phyloP scores from a whole-genome alignment of 2,329 filamentous ascomycete genomes.

The Drechslerella stenobrocha region DNA sequence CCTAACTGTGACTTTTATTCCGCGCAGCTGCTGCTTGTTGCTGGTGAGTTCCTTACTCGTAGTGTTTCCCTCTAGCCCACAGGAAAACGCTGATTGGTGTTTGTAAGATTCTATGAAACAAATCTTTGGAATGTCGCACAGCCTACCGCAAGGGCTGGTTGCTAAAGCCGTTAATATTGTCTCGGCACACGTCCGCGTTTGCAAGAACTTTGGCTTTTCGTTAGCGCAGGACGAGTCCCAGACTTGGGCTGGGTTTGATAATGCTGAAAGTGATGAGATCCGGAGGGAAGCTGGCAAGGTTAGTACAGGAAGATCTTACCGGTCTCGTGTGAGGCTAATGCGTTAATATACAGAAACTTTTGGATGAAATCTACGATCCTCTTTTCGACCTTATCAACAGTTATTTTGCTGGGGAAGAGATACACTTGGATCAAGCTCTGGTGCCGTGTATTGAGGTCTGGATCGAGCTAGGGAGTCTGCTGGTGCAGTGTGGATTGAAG shows the following conservation, averaged over 20 bases:
- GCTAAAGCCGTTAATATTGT: constrained; percentile 50
- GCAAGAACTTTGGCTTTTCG: constrained; percentile 46
- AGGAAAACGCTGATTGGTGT: no score
- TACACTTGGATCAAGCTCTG: constrained; percentile 27
- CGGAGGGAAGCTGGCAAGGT: constrained; percentile 51
- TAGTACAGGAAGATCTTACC: constrained; percentile 5
- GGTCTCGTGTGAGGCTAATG: neutral
- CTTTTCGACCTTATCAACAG: constrained; percentile 44
- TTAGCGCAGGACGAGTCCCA: constrained; percentile 64
- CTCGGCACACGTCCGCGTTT: constrained; percentile 44
- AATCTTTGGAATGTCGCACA: constrained; percentile 26
- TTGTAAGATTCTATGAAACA: constrained; percentile 18
- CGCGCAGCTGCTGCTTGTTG: constrained; percentile 3
- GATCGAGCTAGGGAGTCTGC: constrained; percentile 59
- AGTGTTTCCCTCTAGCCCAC: neutral
- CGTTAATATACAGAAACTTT: constrained; percentile 19
- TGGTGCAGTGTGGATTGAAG: constrained; percentile 58
- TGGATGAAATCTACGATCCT: constrained; percentile 53
- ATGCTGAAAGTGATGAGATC: constrained; percentile 32
- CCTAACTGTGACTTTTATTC: constrained; percentile 29
- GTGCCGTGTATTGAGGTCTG: constrained; percentile 56
- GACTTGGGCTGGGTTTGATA: constrained; percentile 61
- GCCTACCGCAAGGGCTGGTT: constrained; percentile 50
- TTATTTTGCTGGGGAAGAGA: constrained; percentile 29
- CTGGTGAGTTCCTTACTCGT: neutral